Base-by-base conservation (phyloP, 148 eudicot species). In the Simmondsia chinensis region DNA sequence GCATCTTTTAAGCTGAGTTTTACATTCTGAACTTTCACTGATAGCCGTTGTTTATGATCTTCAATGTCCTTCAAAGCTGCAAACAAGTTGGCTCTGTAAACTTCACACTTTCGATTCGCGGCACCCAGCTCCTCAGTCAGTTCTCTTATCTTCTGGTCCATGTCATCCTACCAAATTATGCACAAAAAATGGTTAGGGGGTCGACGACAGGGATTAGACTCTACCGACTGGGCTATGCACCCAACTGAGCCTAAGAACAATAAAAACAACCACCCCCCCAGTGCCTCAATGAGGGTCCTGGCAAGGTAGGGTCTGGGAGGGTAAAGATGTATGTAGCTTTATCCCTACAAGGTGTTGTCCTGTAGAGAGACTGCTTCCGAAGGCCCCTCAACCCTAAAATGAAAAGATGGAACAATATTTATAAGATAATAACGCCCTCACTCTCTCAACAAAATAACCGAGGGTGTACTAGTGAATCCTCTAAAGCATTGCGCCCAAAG, bases 11-110 rank as follows among this genome's bases (percentile, higher is more conserved):
- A 37, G 63, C 72, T 68, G 33, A 80, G 66, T 74, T 74, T 80
- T 26, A 80, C 57, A 60, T 43, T 83, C 39, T 76, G 63, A 19
- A 80, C 70, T 69, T 80, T 77, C 29, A 66, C 57, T 9, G 73
- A 66, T 30, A 83, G 43, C 48, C 64, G 73, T 37, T 71, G 76
- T 37, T 76, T 79, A 56, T 83, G 79, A 52, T 63, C 69, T 54
- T 83, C 88, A 41, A 83, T 66, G 43, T 76, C 84, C 64, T 71
- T 80, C 68, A 80, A 46, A 49, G 72, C 65, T 14, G 79, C 55
- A 26, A 80, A 51, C 49, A 84, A 60, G 57, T 74, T 77, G 60
- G 75, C 44, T 34, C 82, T 72, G 30, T 84, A 80, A 11, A 59
- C 65, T 48, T 77, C 94, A 74, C 82, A 77, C 44, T 74, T 84